Evolutionary conservation across 129 eudicot species (phyloP), one percentile per base, ranked within the genome.

Genomic region (Gnaphalium uliginosum): DNA sequence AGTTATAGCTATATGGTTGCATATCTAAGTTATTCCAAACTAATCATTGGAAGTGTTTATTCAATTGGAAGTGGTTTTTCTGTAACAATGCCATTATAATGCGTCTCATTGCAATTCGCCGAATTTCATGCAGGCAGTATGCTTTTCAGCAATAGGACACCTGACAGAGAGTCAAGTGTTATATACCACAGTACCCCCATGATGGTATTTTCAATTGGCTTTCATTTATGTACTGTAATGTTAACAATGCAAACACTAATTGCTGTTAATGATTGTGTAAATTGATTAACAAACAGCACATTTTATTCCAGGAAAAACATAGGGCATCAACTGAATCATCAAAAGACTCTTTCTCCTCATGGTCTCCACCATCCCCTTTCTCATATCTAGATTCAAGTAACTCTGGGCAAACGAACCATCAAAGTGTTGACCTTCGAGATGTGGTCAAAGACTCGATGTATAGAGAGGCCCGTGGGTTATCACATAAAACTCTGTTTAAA

Each of bases 361-460:
- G 90, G 46, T 90, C 95, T 30, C 92, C 88, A 41, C 82, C 97
- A 48, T 92, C 98, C 66, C 89, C 96, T 15, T 92, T 86, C 79
- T 85, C 96, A 15, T 86, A 96, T 58, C 81, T 76, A 6, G 88
- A 92, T 73, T 78, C 85, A 54, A 81, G 72, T 69, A 63, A 80
- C 17, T 85, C 85, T 37, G 61, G 82, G 22, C 85, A 80, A 69
- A 61, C 68, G 56, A 87, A 86, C 23, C 69, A 81, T 50, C 96
- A 86, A 41, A 79, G 64, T 69, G 68, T 84, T 53, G 96, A 93
- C 76, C 92, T 90, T 68, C 86, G 88, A 60, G 95, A 87, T 80
- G 88, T 86, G 24, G 96, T 93, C 76, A 90, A 88, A 76, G 98
- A 90, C 69, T 85, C 91, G 19, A 87, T 90, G 89, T 78, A 88